Percentiles rank a stretch among this genome's conserved stretches.
phyloP scores from a whole-genome alignment of 306 rosid species.

The Dalbergia cultrata region DNA sequence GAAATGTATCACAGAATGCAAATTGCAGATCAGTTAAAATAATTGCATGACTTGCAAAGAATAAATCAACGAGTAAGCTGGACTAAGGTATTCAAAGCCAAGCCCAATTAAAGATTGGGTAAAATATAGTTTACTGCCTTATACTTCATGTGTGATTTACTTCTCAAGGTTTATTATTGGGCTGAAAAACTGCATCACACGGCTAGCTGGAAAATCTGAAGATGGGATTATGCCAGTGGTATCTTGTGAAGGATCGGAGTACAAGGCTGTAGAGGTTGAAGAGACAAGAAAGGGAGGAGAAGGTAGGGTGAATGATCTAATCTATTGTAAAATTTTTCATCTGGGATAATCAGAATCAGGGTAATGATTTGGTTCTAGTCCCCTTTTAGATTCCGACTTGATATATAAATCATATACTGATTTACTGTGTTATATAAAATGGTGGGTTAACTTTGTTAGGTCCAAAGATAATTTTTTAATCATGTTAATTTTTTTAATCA shows the following conservation, averaged over 20 bases:
- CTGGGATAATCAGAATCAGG: neutral
- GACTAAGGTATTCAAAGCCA: neutral
- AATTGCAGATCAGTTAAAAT: slow-evolving; percentile 3
- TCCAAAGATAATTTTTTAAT: neutral
- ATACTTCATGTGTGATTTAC: no score
- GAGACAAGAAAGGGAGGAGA: neutral
- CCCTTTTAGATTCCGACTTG: slow-evolving; percentile 19
- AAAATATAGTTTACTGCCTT: no score
- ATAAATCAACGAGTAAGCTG: slow-evolving; percentile 25
- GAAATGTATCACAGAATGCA: slow-evolving; percentile 22
- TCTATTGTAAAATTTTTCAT: neutral
- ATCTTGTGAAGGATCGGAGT: slow-evolving; percentile 34
- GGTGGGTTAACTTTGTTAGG: slow-evolving; percentile 11
- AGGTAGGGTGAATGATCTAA: slow-evolving; percentile 24
- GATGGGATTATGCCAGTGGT: neutral
- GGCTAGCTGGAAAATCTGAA: slow-evolving; percentile 22
- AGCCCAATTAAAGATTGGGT: slow-evolving; percentile 41
- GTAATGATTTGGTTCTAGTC: slow-evolving; percentile 2
- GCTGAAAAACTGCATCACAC: neutral
- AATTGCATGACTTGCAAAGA: slow-evolving; percentile 26
- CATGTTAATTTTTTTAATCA: slow-evolving; percentile 11
- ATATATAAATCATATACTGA: neutral
- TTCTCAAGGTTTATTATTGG: no score
- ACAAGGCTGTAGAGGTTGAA: slow-evolving; percentile 28
- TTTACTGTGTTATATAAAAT: neutral